Base-by-base conservation (phyloP, 1,284 basidiomycete genomes). In the Mycena citricolor region DNA sequence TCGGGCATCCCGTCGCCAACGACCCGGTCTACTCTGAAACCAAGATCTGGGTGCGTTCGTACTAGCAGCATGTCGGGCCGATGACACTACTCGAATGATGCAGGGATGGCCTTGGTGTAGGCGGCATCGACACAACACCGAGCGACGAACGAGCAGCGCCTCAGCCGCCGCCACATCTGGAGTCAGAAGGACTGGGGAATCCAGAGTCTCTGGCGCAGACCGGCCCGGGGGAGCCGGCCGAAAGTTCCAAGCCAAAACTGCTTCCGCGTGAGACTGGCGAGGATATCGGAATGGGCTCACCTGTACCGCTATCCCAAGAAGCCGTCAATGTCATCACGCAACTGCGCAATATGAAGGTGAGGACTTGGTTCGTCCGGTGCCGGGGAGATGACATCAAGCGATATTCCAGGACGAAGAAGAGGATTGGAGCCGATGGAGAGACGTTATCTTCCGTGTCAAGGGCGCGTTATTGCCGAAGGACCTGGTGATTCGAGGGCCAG, bases 1-100 rank as follows among this genome's bases (percentile, higher is more conserved):
- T 99, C 36, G 97, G 97, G 1, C 73, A 91, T 60, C 88, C 97
- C 0, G 94, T 99, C 53, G 89, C 91, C 19, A 95, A 97, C 59
- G 93, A 95, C 59, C 86, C 90, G 2, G 76, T 94, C 0, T 95
- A 95, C 62, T 84, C 85, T 11, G 83, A 86, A 47, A 63, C 71
- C 16, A 76, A 74, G 21, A 91, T 95, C 26, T 97, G 94, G 94
- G 86, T 83, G 54, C 35, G 74, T 65, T 32, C 38, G 17, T n/a
- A n/a, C n/a, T n/a, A n/a, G n/a, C n/a, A n/a, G n/a, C n/a, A n/a
- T n/a, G n/a, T n/a, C n/a, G n/a, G n/a, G n/a, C n/a, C n/a, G n/a
- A n/a, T n/a, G n/a, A n/a, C n/a, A n/a, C n/a, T n/a, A n/a, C n/a
- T n/a, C n/a, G n/a, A n/a, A n/a, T n/a, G n/a, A n/a, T n/a, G 11